Conservation (phyloP, 345 rosid species). For the thale cress (Arabidopsis thaliana) region DNA sequence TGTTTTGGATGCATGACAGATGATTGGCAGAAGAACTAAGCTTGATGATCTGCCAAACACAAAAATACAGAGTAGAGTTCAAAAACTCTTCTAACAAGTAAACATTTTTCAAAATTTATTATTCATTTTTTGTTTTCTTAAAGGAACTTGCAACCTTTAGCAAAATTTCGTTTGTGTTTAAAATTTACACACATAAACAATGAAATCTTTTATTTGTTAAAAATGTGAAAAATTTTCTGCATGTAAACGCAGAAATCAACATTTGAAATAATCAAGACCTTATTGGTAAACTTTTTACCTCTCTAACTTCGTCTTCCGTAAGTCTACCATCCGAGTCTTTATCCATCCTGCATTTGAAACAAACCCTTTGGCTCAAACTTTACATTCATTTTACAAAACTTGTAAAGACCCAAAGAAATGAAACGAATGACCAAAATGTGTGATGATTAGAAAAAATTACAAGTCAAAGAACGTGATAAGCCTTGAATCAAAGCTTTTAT, state of each 20-base stretch:
- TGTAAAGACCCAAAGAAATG: slow-evolving; percentile 2
- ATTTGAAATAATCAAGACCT: slow-evolving; percentile 6
- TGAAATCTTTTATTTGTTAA: too few species aligned
- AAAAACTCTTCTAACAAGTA: neutral
- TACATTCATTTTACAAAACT: neutral
- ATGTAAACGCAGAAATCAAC: neutral
- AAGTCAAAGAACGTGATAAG: slow-evolving; percentile 73
- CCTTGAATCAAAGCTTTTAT: slow-evolving; percentile 73
- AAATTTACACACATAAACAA: neutral
- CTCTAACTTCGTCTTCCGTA: slow-evolving; percentile 63
- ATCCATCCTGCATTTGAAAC: slow-evolving; percentile 61
- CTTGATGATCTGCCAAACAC: slow-evolving; percentile 55
- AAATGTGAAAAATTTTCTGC: neutral
- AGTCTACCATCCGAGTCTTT: slow-evolving; percentile 75
- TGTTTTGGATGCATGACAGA: slow-evolving; percentile 60
- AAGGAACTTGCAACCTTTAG: neutral
- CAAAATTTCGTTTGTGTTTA: neutral
- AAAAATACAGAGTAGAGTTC: neutral
- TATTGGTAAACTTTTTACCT: slow-evolving; percentile 45
- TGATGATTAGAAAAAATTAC: slow-evolving; percentile 36
- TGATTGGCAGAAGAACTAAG: slow-evolving; percentile 73
- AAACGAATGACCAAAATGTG: neutral
- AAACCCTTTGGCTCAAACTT: slow-evolving; percentile 10
- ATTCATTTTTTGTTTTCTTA: neutral
- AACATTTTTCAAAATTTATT: neutral